phyloP scores from a whole-genome alignment of 1,284 basidiomycete species.

The Jaminaea rosea region DNA sequence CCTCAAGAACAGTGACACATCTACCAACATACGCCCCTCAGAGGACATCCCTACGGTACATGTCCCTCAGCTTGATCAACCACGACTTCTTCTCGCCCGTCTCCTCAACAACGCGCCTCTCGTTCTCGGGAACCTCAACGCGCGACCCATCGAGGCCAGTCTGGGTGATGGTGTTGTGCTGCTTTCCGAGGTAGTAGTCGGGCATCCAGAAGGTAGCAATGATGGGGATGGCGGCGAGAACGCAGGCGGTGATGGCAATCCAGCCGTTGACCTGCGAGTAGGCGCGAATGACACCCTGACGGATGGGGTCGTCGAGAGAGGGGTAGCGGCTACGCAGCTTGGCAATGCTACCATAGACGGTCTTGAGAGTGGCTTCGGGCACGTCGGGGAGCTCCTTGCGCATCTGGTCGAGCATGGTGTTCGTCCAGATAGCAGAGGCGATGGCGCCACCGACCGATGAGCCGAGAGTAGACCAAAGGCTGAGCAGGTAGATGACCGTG shows the following conservation, averaged over 20 bases:
- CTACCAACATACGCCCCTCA: too few species aligned
- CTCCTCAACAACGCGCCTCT: too few species aligned
- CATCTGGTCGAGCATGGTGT: slow-evolving; percentile 28
- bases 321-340: slow-evolving; percentile 1
- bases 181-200: slow-evolving; percentile 49
- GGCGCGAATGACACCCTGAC: slow-evolving; percentile 11
- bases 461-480: slow-evolving; percentile 48
- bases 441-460: slow-evolving; percentile 47
- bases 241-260: slow-evolving; percentile 1
- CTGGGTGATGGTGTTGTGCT: slow-evolving; percentile 48
- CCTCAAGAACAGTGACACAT: too few species aligned
- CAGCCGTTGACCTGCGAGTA: slow-evolving; percentile 4
- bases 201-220: slow-evolving; percentile 46
- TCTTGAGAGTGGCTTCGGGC: slow-evolving; percentile 13
- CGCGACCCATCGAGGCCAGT: slow-evolving; percentile 2
- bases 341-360: slow-evolving; percentile 12
- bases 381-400: slow-evolving; percentile 49
- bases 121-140: not conserved
- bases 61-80: not conserved
- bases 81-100: not conserved
- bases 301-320: slow-evolving; percentile 5
- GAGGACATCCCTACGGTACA: not conserved
- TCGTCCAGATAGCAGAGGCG: slow-evolving; percentile 44
- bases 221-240: slow-evolving; percentile 44
- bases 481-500: slow-evolving; percentile 46